Conservation (phyloP, 148 eudicot genomes). For the Cornus controversa region DNA sequence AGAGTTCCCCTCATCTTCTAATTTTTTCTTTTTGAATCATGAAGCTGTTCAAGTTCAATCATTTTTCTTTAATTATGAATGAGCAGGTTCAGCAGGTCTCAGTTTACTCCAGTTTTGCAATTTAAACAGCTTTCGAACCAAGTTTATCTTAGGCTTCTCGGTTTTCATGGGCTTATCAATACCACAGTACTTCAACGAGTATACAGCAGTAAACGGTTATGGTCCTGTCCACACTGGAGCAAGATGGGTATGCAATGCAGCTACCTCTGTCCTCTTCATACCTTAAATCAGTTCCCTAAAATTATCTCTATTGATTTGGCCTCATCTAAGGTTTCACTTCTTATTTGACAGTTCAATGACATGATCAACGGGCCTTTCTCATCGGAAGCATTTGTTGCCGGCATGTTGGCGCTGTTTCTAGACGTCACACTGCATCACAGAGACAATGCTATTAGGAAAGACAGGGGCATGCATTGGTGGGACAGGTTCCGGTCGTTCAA, state of each 20-base stretch:
- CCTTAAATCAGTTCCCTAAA: not conserved
- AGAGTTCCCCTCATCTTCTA: too few relatives aligned
- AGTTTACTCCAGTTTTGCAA: constrained; percentile 78
- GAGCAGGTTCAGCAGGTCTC: constrained; percentile 74
- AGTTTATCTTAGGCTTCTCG: constrained; percentile 70
- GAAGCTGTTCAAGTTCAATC: not conserved
- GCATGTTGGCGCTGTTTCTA: constrained; percentile 60
- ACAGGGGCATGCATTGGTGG: constrained; percentile 89
- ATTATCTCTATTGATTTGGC: not conserved
- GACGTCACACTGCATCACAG: constrained; percentile 56
- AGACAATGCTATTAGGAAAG: constrained; percentile 61
- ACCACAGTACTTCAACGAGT: constrained; percentile 81
- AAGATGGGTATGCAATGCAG: constrained; percentile 60
- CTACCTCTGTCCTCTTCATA: not conserved
- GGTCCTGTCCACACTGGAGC: constrained; percentile 71
- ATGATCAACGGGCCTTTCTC: constrained; percentile 92
- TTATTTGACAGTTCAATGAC: constrained; percentile 73
- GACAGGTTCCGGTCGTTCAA: constrained; percentile 72
- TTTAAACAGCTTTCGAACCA: constrained; percentile 68
- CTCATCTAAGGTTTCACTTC: not conserved
- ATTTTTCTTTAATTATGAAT: not conserved
- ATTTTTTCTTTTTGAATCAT: not conserved
- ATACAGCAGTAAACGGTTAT: constrained; percentile 42
- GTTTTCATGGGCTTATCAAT: constrained; percentile 74
- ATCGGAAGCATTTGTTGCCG: constrained; percentile 87